phyloP scores from a whole-genome alignment of 164 flowering plant species.

The Malania oleifera region DNA sequence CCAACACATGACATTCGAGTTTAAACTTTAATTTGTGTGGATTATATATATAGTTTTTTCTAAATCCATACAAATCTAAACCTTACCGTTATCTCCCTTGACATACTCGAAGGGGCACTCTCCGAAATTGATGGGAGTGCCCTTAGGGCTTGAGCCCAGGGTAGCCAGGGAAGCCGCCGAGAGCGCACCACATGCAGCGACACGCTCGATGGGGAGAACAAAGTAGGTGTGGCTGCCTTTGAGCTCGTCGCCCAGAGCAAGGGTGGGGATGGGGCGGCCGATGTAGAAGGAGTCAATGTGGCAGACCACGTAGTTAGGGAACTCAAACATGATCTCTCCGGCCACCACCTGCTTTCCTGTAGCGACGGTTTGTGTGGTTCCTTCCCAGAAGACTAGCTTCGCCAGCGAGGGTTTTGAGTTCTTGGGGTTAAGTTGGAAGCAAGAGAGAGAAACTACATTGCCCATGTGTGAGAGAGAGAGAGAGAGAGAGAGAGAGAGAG shows the following conservation, averaged over 20 bases:
- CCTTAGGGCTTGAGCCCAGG: slow-evolving; percentile 26
- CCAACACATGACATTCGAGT: too few species aligned
- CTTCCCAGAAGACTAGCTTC: slow-evolving; percentile 61
- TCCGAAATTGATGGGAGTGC: slow-evolving; percentile 26
- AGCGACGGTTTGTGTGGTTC: slow-evolving; percentile 40
- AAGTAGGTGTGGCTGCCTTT: slow-evolving; percentile 58
- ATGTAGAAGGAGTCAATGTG: slow-evolving; percentile 82
- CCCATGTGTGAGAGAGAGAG: slow-evolving; percentile 41
- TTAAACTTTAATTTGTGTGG: too few species aligned
- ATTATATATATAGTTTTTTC: too few species aligned
- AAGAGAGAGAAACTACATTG: slow-evolving; percentile 25
- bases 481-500: too few species aligned
- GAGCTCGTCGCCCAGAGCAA: slow-evolving; percentile 51
- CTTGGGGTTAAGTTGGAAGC: slow-evolving; percentile 19
- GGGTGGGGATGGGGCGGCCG: slow-evolving; percentile 63
- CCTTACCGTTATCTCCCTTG: slow-evolving; percentile 50
- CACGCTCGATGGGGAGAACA: slow-evolving; percentile 64
- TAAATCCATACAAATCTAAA: too few species aligned
- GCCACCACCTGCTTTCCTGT: slow-evolving; percentile 43
- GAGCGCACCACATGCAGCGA: slow-evolving; percentile 37
- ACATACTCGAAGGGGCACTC: slow-evolving; percentile 56
- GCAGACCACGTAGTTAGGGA: slow-evolving; percentile 69
- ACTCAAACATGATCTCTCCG: slow-evolving; percentile 85
- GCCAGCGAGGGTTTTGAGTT: slow-evolving; percentile 16
- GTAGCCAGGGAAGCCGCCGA: slow-evolving; percentile 44